A percentile compares a stretch with the other conserved stretches of the same genome.
phyloP scores from a whole-genome alignment of 305 asterid genomes.

The Fraxinus paxiana region DNA sequence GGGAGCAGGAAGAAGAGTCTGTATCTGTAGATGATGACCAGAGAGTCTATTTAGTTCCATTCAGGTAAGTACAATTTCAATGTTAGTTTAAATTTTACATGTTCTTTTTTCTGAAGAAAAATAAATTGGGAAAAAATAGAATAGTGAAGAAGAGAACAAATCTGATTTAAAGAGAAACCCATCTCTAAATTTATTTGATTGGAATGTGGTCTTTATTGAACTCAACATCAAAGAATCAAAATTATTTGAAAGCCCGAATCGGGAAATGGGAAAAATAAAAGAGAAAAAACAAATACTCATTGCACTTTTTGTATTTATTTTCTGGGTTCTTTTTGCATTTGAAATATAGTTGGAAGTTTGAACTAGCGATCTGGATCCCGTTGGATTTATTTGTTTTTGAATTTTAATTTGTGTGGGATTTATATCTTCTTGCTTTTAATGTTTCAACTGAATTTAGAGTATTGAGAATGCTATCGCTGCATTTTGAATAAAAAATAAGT shows the following conservation, averaged over 20 bases:
- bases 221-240: constrained; percentile 17
- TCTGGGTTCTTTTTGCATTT: constrained; percentile 2
- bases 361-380: constrained; percentile 13
- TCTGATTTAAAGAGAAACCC: constrained; percentile 28
- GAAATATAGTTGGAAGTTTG: constrained; percentile 18
- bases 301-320: constrained; percentile 25
- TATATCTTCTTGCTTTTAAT: neutral
- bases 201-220: constrained; percentile 22
- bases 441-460: neutral
- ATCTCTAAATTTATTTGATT: constrained; percentile 8
- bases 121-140: constrained; percentile 5
- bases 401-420: neutral
- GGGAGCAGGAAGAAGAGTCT: constrained; percentile 32
- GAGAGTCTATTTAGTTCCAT: constrained; percentile 82
- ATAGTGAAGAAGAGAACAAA: constrained; percentile 24
- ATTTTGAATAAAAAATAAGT: neutral
- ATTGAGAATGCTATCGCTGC: neutral
- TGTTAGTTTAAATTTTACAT: constrained; percentile 19
- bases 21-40: constrained; percentile 50
- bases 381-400: neutral
- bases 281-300: neutral
- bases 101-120: neutral
- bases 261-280: neutral
- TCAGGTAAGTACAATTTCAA: constrained; percentile 44
- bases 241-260: constrained; percentile 20